A percentile compares a stretch with the other conserved stretches of the same genome.
Evolutionary conservation across 345 rosid species (phyloP).

Genomic region (Acer saccharum): DNA sequence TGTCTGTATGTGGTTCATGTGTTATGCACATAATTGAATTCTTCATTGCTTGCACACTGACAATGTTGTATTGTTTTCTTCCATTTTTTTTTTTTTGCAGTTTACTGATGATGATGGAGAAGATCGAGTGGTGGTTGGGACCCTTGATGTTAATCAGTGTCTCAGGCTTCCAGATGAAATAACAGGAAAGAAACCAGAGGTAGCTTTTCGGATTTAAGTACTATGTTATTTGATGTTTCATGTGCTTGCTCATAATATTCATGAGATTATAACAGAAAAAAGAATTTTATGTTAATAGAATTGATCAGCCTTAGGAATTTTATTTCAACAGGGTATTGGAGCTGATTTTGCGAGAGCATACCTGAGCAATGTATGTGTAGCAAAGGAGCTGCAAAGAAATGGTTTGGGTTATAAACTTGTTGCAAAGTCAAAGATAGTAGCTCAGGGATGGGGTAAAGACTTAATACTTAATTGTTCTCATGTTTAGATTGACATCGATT

Average conservation of each 20-base stretch:
- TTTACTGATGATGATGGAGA: constrained; percentile 57
- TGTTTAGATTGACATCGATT: neutral
- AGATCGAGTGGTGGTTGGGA: constrained; percentile 84
- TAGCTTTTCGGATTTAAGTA: constrained; percentile 21
- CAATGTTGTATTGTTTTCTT: neutral
- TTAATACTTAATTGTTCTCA: neutral
- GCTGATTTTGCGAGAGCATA: constrained; percentile 79
- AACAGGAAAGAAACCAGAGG: constrained; percentile 81
- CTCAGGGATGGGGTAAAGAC: constrained; percentile 76
- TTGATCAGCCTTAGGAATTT: constrained; percentile 1
- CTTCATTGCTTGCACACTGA: neutral
- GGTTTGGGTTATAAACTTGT: constrained; percentile 69
- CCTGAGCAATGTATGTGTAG: constrained; percentile 87
- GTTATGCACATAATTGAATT: neutral
- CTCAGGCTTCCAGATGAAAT: constrained; percentile 87
- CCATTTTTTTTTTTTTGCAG: constrained; percentile 37
- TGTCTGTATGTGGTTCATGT: neutral
- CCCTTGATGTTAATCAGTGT: constrained; percentile 90
- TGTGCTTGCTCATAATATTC: neutral
- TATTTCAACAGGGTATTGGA: constrained; percentile 51
- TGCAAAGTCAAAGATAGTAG: constrained; percentile 60
- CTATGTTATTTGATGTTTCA: neutral
- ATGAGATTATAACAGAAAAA: neutral
- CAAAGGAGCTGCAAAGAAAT: constrained; percentile 76
- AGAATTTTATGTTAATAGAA: neutral